Percentiles rank a stretch among this genome's conserved stretches.
Evolutionary conservation across 2,329 filamentous ascomycete genomes (phyloP).

Genomic region (Aspergillus pseudoterreus): DNA sequence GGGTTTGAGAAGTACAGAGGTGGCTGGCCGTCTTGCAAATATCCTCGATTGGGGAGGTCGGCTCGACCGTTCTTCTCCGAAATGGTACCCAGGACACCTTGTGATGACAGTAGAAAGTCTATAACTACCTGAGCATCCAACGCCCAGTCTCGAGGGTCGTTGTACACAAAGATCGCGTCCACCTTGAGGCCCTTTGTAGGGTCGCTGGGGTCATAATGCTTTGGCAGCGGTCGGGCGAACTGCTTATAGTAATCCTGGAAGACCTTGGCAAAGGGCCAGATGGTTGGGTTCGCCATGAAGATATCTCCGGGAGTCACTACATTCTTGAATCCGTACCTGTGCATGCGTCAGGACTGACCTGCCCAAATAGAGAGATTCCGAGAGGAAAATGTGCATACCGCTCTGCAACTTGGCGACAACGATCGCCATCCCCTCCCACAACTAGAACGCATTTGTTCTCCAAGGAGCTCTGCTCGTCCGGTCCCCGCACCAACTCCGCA

Average conservation of each 20-base stretch:
- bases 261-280: conserved; percentile 79
- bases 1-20: conserved; percentile 83
- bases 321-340: conserved; percentile 68
- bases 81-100: conserved; percentile 78
- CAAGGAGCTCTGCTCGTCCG: conserved; percentile 50
- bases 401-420: conserved; percentile 70
- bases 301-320: conserved; percentile 87
- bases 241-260: conserved; percentile 60
- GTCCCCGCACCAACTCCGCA: conserved; percentile 62
- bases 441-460: conserved; percentile 68
- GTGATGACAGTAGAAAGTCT: conserved; percentile 74
- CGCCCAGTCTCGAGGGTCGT: conserved; percentile 94
- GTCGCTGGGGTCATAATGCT: conserved; percentile 36
- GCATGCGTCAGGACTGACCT: neutral
- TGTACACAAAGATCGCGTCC: conserved; percentile 89
- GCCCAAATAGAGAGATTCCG: neutral
- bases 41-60: conserved; percentile 68
- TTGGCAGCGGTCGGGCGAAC: conserved; percentile 35
- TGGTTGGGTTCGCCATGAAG: conserved; percentile 64
- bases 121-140: conserved; percentile 80
- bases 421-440: conserved; percentile 64
- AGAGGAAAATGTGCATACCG: conserved; percentile 38
- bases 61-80: conserved; percentile 66
- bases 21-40: conserved; percentile 77
- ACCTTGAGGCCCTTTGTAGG: conserved; percentile 63